A percentile compares a stretch with the other conserved stretches of the same genome.
Evolutionary conservation across 805 yeast genomes (phyloP).

Genomic region (Vanderwaltozyma yarrowii): DNA sequence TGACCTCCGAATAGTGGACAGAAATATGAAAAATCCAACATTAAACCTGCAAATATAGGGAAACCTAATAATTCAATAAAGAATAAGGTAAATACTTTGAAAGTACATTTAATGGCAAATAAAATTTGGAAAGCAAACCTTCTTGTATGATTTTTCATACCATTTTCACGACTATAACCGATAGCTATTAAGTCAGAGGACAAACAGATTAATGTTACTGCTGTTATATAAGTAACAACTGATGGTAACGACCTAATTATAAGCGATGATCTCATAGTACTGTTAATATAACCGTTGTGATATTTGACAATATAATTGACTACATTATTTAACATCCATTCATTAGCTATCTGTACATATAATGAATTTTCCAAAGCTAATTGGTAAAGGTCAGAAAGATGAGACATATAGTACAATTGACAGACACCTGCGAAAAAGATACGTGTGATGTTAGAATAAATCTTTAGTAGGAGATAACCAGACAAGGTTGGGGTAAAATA

Average conservation of each 20-base stretch:
- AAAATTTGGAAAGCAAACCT: conserved; percentile 43
- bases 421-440: conserved; percentile 9
- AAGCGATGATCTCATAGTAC: conserved; percentile 15
- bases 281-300: conserved; percentile 13
- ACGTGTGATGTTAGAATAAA: conserved; percentile 10
- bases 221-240: conserved; percentile 20
- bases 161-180: conserved; percentile 21
- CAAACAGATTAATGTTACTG: conserved; percentile 14
- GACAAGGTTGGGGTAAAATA: conserved; percentile 40
- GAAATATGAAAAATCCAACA: conserved; percentile 53
- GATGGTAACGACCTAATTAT: conserved; percentile 23
- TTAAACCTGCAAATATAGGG: conserved; percentile 78
- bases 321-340: conserved; percentile 11
- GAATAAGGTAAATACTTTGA: conserved; percentile 68
- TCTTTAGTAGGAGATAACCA: conserved; percentile 28
- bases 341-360: background rate
- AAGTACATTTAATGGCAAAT: conserved; percentile 47
- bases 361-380: conserved; percentile 4
- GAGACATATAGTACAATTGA: conserved; percentile 5
- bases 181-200: conserved; percentile 17
- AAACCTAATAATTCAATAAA: conserved; percentile 73
- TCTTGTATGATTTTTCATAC: conserved; percentile 27
- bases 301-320: conserved; percentile 4
- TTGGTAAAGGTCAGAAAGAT: conserved; percentile 2
- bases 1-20: conserved; percentile 19